Evolutionary conservation across 345 rosid genomes (phyloP).

Genomic region (Populus tremula): DNA sequence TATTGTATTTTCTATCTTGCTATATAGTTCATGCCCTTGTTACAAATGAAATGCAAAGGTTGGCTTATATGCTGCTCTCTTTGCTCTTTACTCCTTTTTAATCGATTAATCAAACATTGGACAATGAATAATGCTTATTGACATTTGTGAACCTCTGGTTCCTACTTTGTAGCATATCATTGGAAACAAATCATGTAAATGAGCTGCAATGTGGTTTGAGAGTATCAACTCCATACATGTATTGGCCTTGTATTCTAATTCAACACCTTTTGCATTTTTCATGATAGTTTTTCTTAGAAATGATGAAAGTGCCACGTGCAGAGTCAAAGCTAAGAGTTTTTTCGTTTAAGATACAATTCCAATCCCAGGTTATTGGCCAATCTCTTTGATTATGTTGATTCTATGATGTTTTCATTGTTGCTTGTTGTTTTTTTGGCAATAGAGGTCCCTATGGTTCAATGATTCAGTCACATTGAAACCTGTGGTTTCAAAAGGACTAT

Average conservation of each 20-base stretch:
- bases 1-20: neutral
- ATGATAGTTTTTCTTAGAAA: conserved; percentile 69
- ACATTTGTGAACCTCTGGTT: neutral
- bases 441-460: neutral
- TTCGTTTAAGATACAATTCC: conserved; percentile 69
- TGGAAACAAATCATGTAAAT: neutral
- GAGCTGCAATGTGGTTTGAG: neutral
- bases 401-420: conserved; percentile 11
- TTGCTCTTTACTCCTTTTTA: neutral
- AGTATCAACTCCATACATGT: neutral
- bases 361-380: conserved; percentile 54
- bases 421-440: conserved; percentile 3
- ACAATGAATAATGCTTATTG: neutral
- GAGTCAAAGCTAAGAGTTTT: conserved; percentile 81
- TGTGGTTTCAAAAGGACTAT: neutral
- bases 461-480: neutral
- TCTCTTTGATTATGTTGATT: conserved; percentile 9
- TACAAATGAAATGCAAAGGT: neutral
- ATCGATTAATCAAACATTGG: neutral
- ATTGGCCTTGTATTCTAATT: conserved; percentile 8
- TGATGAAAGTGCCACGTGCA: conserved; percentile 78
- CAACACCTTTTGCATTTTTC: conserved; percentile 19
- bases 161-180: neutral
- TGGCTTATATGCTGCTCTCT: neutral
- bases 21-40: neutral